Conservation (phyloP, 257 asterid genomes). For the Penstemon barbatus region DNA sequence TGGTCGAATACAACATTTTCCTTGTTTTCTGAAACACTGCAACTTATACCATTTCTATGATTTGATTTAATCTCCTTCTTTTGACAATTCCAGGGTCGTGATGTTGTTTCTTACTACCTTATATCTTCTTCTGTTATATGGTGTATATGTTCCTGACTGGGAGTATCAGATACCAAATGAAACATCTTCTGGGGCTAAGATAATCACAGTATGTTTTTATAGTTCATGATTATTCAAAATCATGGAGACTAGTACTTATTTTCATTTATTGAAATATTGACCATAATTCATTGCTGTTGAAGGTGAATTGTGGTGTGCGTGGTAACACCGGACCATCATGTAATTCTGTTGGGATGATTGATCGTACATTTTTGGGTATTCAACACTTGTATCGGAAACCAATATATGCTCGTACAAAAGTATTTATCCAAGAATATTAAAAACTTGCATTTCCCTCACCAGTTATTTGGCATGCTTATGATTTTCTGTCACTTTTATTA, state of each 20-base stretch:
- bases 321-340: slow-evolving; percentile 78
- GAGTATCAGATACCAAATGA: slow-evolving; percentile 47
- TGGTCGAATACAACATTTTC: background rate
- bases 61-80: background rate
- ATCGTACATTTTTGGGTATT: slow-evolving; percentile 60
- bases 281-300: slow-evolving; percentile 27
- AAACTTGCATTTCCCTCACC: background rate
- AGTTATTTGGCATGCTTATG: slow-evolving; percentile 11
- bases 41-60: slow-evolving; percentile 4
- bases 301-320: slow-evolving; percentile 64
- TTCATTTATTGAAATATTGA: slow-evolving; percentile 14
- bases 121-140: slow-evolving; percentile 53
- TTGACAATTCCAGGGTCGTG: slow-evolving; percentile 43
- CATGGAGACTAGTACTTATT: background rate
- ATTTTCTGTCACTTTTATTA: slow-evolving; percentile 26
- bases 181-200: slow-evolving; percentile 37
- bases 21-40: background rate
- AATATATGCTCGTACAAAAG: slow-evolving; percentile 55
- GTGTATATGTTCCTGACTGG: slow-evolving; percentile 63
- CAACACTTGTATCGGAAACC: slow-evolving; percentile 56
- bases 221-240: slow-evolving; percentile 9
- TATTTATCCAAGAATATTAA: slow-evolving; percentile 7
- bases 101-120: slow-evolving; percentile 41
- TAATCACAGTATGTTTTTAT: slow-evolving; percentile 38
- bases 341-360: slow-evolving; percentile 75